Evolutionary conservation across 495 filamentous ascomycete genomes (phyloP), one percentile per base, ranked within the genome.

Genomic region (Xylaria flabelliformis): DNA sequence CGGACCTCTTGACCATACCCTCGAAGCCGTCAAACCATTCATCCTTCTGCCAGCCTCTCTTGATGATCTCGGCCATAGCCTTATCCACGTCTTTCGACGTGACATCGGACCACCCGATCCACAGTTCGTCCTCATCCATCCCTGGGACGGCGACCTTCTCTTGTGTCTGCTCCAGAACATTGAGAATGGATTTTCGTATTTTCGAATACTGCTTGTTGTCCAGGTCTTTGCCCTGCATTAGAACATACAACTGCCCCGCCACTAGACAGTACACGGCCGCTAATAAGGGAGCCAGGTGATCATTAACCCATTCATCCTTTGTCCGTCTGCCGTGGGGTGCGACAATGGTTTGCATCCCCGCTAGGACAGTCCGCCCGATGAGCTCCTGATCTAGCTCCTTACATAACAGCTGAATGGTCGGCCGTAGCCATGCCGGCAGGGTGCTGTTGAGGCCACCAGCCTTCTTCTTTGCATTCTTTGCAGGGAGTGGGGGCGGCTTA

Each of bases 231-330:
- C 81, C 79, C 21, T 80, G 51, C 78, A 81, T 74, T 58, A 78
- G 59, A 1, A 83, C 78, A 44, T 75, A 75, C 62, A 88, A 75
- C 12, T 84, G 81, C 56, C 83, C 84, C 3, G 83, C 74, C 1
- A 84, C 87, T 65, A 91, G 89, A 73, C 94, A 90, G 73, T 89
- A 91, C 1, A 96, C 78, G 0, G 91, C 91, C 0, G 92, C 90
- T n/a, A 93, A 80, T 19, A 92, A 75, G 0, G 87, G 76, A 0
- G 86, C 82, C 1, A 88, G 50, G 74, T 88, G 80, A n/a, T 77
- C 70, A 5, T 84, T 85, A 2, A 87, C 85, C 77, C 92, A 88
- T 36, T 82, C 84, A 72, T 91, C 80, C 42, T 79, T 76, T 62
- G 82, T 81, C 32, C 64, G 74, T 42, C 69, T 73, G 42, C 84